Percentiles rank a stretch among this genome's conserved stretches.
Evolutionary conservation across 805 yeast genomes (phyloP).

Genomic region (Zygosaccharomyces lentus): DNA sequence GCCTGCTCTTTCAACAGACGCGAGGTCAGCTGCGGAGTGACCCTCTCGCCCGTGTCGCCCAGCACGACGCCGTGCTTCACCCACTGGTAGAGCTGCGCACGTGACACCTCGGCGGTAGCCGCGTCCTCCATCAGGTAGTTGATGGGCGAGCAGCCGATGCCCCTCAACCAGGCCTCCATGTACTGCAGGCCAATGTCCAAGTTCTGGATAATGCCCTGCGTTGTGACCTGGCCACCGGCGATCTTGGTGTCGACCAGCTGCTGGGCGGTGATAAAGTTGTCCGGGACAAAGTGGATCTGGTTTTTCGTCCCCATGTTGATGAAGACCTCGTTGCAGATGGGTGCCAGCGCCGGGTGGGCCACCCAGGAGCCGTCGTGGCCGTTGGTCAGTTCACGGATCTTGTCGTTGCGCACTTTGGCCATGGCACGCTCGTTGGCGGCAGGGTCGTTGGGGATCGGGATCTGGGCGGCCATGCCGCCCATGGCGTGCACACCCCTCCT

Average conservation of each 20-base stretch:
- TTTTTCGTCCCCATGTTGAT: constrained; percentile 80
- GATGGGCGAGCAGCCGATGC: constrained; percentile 81
- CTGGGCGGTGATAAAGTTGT: constrained; percentile 45
- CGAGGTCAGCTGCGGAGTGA: constrained; percentile 58
- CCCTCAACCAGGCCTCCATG: constrained; percentile 84
- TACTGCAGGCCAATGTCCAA: constrained; percentile 72
- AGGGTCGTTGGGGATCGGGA: constrained; percentile 70
- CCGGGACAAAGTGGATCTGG: constrained; percentile 55
- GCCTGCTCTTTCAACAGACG: constrained; percentile 60
- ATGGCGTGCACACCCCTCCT: constrained; percentile 78
- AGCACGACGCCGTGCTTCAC: constrained; percentile 61
- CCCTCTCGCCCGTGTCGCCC: constrained; percentile 52
- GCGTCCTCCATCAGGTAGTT: constrained; percentile 87
- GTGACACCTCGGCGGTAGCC: constrained; percentile 82
- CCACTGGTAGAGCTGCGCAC: constrained; percentile 83
- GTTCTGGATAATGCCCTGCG: constrained; percentile 65
- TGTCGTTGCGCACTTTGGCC: constrained; percentile 70
- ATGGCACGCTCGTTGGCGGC: constrained; percentile 61
- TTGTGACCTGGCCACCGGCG: constrained; percentile 59
- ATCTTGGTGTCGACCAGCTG: constrained; percentile 63
- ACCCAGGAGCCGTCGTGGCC: constrained; percentile 92
- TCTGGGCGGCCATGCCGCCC: constrained; percentile 91
- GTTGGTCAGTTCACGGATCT: constrained; percentile 67
- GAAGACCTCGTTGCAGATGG: constrained; percentile 67
- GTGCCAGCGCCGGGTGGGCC: constrained; percentile 79